Evolutionary conservation across 192 early-diverging fungal genomes (phyloP), one percentile per base, ranked within the genome.

Genomic region (Mortierella antarctica): DNA sequence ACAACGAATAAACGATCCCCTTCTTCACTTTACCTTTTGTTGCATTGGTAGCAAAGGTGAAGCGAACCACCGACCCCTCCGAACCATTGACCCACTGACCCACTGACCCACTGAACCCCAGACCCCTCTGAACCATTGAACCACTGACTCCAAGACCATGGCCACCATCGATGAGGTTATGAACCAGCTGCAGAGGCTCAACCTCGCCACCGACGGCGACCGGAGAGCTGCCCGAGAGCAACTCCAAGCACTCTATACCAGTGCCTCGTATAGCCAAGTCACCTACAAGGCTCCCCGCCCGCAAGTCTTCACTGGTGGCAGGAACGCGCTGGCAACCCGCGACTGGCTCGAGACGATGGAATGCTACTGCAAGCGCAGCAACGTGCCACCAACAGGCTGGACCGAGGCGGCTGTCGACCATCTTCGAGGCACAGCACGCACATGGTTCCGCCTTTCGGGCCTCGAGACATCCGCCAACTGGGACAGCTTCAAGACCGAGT

Each of bases 311-410:
- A 13, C 7, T 59, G 57, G 57, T 17, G 21, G 57, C 31, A 9
- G 57, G 8, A 41, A 59, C 40, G 57, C 57, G 7, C 17, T 59
- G 57, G 57, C 57, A 14, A 59, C 57, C 4, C 20, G 57, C 6
- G 57, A 59, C 57, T 59, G 57, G 57, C 31, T 59, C 7, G 57
- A 59, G 57, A 5, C 9, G 39, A 9, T 59, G 6, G 57, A 59
- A 17, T 9, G 57, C 9, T 59, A 59, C 40, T 59, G 57, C 57
- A 59, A 40, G 17, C 57, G 57, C 17, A 59, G 15, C 57, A 59
- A 59, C 6, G 6, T 59, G 8, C 13, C 57, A 5, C 8, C 20
- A 8, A 41, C 9, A 8, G 57, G 41, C 23, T 59, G 57, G 57
- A 41, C 57, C 6, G 9, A 9, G 6, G 57, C 57, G 6, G 57